Evolutionary conservation across 108 stramenopile genomes (phyloP).

Genomic region (Discostella pseudostelligera): DNA sequence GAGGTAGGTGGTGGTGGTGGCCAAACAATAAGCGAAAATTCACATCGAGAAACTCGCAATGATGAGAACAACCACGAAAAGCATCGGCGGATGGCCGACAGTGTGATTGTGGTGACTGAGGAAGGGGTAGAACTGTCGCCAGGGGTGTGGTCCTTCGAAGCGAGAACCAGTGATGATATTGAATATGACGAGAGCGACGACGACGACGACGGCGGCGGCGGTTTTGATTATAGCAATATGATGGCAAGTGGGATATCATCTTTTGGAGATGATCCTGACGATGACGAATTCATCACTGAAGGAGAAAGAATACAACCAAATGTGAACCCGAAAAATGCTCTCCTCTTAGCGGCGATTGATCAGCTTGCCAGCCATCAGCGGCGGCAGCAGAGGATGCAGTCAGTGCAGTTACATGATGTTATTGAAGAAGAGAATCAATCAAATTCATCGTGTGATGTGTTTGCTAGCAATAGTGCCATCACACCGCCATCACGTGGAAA

Average conservation of each 20-base stretch:
- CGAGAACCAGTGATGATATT: background rate
- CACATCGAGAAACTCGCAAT: constrained; percentile 9
- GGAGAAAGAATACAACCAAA: background rate
- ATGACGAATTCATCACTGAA: background rate
- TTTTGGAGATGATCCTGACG: background rate
- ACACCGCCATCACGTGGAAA: background rate
- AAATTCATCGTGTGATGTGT: background rate
- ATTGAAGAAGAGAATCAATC: constrained; percentile 2
- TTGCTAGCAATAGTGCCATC: background rate
- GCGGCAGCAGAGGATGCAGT: background rate
- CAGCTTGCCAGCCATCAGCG: background rate
- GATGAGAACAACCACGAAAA: background rate
- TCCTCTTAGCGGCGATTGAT: background rate
- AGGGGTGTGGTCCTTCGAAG: background rate
- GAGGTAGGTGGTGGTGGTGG: background rate
- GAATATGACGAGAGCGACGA: background rate
- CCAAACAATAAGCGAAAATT: background rate
- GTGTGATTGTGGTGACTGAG: background rate
- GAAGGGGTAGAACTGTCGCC: constrained; percentile 6
- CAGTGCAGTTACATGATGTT: background rate
- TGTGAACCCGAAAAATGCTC: background rate
- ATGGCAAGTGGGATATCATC: background rate
- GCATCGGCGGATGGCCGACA: background rate
- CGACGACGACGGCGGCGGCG: background rate
- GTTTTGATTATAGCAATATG: too few relatives aligned